Conservation (phyloP, 2,329 filamentous ascomycete species). For the Diaporthe sp. region DNA sequence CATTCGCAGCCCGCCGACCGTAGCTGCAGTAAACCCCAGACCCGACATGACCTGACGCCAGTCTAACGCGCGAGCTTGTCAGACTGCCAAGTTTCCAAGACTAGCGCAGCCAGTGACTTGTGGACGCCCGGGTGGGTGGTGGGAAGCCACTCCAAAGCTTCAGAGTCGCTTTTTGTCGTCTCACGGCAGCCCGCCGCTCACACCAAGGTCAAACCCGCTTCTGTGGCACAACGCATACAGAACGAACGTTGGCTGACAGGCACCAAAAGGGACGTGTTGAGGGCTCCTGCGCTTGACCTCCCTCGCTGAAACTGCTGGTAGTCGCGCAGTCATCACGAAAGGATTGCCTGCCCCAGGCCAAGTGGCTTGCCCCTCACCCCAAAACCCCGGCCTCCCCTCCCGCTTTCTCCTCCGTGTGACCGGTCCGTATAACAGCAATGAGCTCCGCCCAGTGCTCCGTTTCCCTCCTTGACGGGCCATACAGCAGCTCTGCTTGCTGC, state of each 20-base stretch:
- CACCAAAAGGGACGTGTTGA: background rate
- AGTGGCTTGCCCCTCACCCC: conserved; percentile 31
- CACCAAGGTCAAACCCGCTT: conserved; percentile 18
- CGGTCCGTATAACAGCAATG: conserved; percentile 33
- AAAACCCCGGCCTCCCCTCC: conserved; percentile 33
- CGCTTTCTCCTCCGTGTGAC: conserved; percentile 37
- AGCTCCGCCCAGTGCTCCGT: conserved; percentile 33
- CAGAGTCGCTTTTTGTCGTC: conserved; percentile 30
- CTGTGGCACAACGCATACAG: conserved; percentile 31
- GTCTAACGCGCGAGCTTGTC: conserved; percentile 28
- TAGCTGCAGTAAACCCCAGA: conserved; percentile 17
- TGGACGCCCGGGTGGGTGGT: background rate
- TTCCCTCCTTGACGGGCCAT: conserved; percentile 20
- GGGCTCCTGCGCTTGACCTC: background rate
- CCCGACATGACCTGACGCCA: conserved; percentile 28
- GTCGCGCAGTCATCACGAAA: conserved; percentile 24
- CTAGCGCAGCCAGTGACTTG: conserved; percentile 27
- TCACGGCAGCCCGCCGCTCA: conserved; percentile 30
- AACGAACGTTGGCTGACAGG: conserved; percentile 20
- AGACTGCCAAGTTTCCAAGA: conserved; percentile 32
- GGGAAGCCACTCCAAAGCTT: conserved; percentile 24
- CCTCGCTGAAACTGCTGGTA: conserved; percentile 31
- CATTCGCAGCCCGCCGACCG: conserved; percentile 4
- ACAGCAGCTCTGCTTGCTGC: conserved; percentile 18
- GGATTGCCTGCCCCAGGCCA: conserved; percentile 19